Conservation (phyloP, 352 stramenopile species). For the Phytophthora agathidicida region DNA sequence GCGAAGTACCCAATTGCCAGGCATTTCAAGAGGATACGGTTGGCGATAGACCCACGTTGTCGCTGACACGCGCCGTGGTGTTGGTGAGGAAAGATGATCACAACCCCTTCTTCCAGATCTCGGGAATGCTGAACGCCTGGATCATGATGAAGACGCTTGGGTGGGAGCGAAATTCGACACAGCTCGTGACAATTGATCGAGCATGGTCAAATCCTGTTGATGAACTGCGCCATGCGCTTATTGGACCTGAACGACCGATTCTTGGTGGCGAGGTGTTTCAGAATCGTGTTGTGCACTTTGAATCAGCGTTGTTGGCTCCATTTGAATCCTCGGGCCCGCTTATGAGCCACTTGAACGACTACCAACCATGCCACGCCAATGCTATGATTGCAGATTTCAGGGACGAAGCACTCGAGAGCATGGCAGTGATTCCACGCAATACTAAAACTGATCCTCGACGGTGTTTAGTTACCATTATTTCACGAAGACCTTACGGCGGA, state of each 20-base stretch:
- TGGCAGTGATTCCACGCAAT: slow-evolving; percentile 20
- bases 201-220: slow-evolving; percentile 42
- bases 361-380: slow-evolving; percentile 44
- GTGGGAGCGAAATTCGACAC: slow-evolving; percentile 32
- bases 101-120: slow-evolving; percentile 59
- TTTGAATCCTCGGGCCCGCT: slow-evolving; percentile 48
- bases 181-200: slow-evolving; percentile 48
- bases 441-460: slow-evolving; percentile 7
- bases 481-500: slow-evolving; percentile 49
- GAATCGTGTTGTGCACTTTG: slow-evolving; percentile 33
- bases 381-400: slow-evolving; percentile 25
- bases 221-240: slow-evolving; percentile 40
- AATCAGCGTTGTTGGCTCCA: slow-evolving; percentile 41
- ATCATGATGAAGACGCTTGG: slow-evolving; percentile 33
- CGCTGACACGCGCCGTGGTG: slow-evolving; percentile 22
- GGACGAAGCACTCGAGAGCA: slow-evolving; percentile 25
- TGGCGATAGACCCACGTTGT: slow-evolving; percentile 8
- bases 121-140: slow-evolving; percentile 44
- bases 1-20: slow-evolving; percentile 4
- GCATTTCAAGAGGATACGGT: background rate
- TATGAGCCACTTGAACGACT: slow-evolving; percentile 53
- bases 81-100: slow-evolving; percentile 49
- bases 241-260: slow-evolving; percentile 19
- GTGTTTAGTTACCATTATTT: slow-evolving; percentile 56
- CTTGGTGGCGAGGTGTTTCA: slow-evolving; percentile 33